phyloP scores from a whole-genome alignment of 495 filamentous ascomycete genomes.

The Penicillium macrosclerotiorum region DNA sequence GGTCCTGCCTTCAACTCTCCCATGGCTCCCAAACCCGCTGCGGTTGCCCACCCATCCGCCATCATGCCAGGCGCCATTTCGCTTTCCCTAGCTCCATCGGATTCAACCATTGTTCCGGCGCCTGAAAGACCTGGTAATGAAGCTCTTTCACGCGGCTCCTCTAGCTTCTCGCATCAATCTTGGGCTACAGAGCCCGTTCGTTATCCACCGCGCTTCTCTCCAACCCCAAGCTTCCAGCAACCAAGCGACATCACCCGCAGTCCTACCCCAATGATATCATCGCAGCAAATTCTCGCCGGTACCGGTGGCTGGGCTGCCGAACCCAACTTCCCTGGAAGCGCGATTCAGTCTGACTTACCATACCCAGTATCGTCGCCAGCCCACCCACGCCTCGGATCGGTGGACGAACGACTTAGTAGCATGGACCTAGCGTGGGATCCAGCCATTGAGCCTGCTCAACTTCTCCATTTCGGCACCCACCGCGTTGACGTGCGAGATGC shows the following conservation, averaged over 20 bases:
- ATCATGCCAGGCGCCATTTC: conserved; percentile 39
- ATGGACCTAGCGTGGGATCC: conserved; percentile 20
- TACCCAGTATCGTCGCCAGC: conserved; percentile 12
- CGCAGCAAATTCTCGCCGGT: conserved; percentile 22
- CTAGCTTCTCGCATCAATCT: conserved; percentile 35
- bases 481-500: conserved; percentile 35
- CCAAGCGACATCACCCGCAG: conserved; percentile 2
- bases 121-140: conserved; percentile 29
- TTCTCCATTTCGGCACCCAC: conserved; percentile 27
- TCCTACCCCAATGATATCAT: conserved; percentile 6
- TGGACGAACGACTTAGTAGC: conserved; percentile 21
- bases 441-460: conserved; percentile 12
- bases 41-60: conserved; percentile 36
- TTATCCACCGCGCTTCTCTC: conserved; percentile 28
- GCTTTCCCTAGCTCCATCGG: conserved; percentile 14
- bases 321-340: conserved; percentile 3
- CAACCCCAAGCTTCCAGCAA: conserved; percentile 17
- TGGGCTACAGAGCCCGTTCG: conserved; percentile 40
- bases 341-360: conserved; percentile 22
- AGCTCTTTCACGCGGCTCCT: conserved; percentile 33
- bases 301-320: conserved; percentile 25
- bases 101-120: conserved; percentile 15
- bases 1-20: background rate
- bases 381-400: conserved; percentile 13
- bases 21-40: background rate